Evolutionary conservation across 2,329 filamentous ascomycete species (phyloP).

Genomic region (Cercospora sp.): DNA sequence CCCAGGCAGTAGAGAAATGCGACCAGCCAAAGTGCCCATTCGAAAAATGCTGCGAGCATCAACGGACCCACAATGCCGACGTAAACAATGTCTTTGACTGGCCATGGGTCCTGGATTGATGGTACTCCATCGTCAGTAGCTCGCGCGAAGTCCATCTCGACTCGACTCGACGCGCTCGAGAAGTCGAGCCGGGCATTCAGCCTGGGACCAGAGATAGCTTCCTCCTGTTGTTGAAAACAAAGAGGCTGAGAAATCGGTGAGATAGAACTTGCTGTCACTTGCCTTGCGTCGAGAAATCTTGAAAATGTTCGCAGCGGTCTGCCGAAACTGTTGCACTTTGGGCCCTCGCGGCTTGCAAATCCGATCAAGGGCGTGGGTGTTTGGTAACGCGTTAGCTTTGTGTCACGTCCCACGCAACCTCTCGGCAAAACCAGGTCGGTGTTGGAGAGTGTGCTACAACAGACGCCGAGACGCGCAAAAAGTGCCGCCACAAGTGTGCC

Average conservation of each 20-base stretch:
- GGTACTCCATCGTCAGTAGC: slow-evolving; percentile 15
- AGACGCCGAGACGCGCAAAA: slow-evolving; percentile 48
- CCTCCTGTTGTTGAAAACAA: background rate
- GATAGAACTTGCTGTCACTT: slow-evolving; percentile 4
- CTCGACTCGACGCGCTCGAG: background rate
- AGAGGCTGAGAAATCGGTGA: background rate
- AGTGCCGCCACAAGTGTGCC: background rate
- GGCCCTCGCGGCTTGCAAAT: slow-evolving; percentile 7
- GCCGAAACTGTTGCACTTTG: slow-evolving; percentile 2
- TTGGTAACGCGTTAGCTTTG: slow-evolving; percentile 12
- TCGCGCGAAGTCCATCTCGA: slow-evolving; percentile 17
- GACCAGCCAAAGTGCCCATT: slow-evolving; percentile 94
- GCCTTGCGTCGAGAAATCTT: slow-evolving; percentile 12
- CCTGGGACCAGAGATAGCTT: background rate
- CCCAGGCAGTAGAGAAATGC: slow-evolving; percentile 88
- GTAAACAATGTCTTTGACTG: slow-evolving; percentile 70
- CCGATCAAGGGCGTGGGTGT: slow-evolving; percentile 13
- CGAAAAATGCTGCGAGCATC: slow-evolving; percentile 80
- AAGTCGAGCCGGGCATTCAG: background rate
- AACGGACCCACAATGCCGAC: slow-evolving; percentile 76
- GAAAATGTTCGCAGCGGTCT: slow-evolving; percentile 4
- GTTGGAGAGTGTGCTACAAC: slow-evolving; percentile 48
- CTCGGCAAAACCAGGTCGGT: background rate
- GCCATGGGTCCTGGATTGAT: slow-evolving; percentile 30
- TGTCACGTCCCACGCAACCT: slow-evolving; percentile 11